Conservation (phyloP, 2,329 filamentous ascomycete species). For the Xylaria digitata region DNA sequence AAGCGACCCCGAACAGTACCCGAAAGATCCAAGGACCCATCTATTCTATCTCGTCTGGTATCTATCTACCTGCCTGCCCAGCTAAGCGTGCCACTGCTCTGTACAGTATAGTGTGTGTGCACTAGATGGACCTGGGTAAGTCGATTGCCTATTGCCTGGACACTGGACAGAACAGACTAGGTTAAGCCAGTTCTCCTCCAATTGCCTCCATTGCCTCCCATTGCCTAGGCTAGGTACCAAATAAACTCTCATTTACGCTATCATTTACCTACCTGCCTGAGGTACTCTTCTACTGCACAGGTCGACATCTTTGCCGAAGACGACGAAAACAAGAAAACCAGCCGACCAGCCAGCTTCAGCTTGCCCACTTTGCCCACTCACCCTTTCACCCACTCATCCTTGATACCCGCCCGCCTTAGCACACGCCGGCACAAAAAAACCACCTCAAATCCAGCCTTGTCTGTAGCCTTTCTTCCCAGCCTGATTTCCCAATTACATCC, state of each 20-base stretch:
- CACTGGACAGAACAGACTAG: neutral
- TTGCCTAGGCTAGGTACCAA: slow-evolving; percentile 7
- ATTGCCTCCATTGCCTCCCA: neutral
- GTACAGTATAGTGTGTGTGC: slow-evolving; percentile 1
- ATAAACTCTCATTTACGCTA: slow-evolving; percentile 8
- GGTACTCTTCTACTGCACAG: neutral
- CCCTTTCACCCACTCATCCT: slow-evolving; percentile 15
- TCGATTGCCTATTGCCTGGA: neutral
- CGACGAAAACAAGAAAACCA: slow-evolving; percentile 10
- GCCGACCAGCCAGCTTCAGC: slow-evolving; percentile 7
- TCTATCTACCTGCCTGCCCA: neutral
- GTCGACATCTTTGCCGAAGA: slow-evolving; percentile 7
- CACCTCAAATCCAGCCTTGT: slow-evolving; percentile 41
- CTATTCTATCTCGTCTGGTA: neutral
- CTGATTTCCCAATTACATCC: slow-evolving; percentile 36
- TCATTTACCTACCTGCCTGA: slow-evolving; percentile 3
- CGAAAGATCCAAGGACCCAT: neutral
- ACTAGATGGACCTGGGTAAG: neutral
- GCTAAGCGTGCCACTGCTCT: neutral
- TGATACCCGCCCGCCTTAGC: slow-evolving; percentile 28
- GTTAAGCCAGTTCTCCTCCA: slow-evolving; percentile 8
- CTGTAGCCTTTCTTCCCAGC: slow-evolving; percentile 43
- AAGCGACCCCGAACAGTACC: neutral
- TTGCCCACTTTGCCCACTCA: slow-evolving; percentile 5
- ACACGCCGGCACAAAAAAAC: slow-evolving; percentile 23